These are phyloP conservation scores for Friedmanniomyces simplex DNA, from an alignment of 495 filamentous ascomycete genomes.

Conservation along the genomic window DNA sequence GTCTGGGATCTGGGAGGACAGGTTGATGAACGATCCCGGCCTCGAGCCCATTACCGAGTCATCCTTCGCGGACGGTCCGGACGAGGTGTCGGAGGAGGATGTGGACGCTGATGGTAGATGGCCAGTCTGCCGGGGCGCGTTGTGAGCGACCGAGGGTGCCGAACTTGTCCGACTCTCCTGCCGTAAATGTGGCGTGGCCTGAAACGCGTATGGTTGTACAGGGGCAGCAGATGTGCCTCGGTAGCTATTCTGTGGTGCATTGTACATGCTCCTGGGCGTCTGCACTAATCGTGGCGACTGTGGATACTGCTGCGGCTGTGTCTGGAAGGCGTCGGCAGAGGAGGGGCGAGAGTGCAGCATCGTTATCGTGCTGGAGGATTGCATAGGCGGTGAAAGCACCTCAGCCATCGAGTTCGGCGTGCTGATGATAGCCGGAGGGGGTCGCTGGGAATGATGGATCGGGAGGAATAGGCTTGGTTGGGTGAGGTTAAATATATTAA, in stretches of 20 bases:
- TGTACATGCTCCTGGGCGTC: constrained; percentile 24
- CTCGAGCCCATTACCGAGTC: constrained; percentile 31
- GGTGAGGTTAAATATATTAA: neutral
- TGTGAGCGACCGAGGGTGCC: constrained; percentile 44
- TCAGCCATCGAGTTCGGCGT: constrained; percentile 32
- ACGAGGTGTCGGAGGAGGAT: constrained; percentile 30
- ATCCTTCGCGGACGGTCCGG: constrained; percentile 27
- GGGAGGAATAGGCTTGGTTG: neutral
- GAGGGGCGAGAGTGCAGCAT: constrained; percentile 30
- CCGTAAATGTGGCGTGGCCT: constrained; percentile 60
- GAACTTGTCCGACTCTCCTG: constrained; percentile 59
- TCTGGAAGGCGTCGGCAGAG: constrained; percentile 32
- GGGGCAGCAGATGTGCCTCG: constrained; percentile 57
- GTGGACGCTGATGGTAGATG: constrained; percentile 28
- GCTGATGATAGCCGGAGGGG: neutral
- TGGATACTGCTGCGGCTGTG: constrained; percentile 22
- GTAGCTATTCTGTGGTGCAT: constrained; percentile 37
- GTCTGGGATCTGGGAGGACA: constrained; percentile 41
- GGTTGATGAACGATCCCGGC: constrained; percentile 34
- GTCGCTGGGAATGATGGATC: neutral
- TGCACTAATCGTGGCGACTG: constrained; percentile 24
- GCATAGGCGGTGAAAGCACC: constrained; percentile 33
- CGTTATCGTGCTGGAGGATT: constrained; percentile 27
- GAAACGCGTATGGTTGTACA: constrained; percentile 79
- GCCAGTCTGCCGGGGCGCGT: constrained; percentile 12